phyloP scores from a whole-genome alignment of 2,329 filamentous ascomycete species.

The Helotiales sp. region DNA sequence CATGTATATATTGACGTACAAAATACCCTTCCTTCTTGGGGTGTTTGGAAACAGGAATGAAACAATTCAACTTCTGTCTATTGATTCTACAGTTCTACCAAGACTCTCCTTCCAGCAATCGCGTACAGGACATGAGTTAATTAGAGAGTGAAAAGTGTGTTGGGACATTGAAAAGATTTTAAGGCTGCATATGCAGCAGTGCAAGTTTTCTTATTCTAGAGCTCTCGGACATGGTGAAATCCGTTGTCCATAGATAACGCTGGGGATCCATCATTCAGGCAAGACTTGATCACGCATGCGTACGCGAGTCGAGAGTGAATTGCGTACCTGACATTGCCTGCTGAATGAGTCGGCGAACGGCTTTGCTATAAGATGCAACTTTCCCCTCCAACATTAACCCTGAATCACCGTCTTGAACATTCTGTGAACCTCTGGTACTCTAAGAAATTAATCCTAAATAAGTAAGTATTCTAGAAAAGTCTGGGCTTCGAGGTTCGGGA shows the following conservation, averaged over 20 bases:
- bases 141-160: too few species aligned
- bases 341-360: neutral
- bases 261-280: slow-evolving; percentile 8
- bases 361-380: neutral
- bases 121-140: too few species aligned
- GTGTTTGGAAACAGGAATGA: neutral
- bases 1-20: slow-evolving; percentile 2
- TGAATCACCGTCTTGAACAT: neutral
- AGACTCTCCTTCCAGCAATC: too few species aligned
- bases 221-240: neutral
- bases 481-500: neutral
- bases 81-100: too few species aligned
- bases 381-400: neutral
- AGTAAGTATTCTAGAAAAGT: too few species aligned
- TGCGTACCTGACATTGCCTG: slow-evolving; percentile 17
- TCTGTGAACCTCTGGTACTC: neutral
- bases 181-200: too few species aligned
- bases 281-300: slow-evolving; percentile 16
- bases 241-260: neutral
- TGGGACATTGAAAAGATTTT: too few species aligned
- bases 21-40: neutral
- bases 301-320: slow-evolving; percentile 7
- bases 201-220: neutral
- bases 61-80: neutral
- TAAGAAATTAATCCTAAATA: too few species aligned